Evolutionary conservation across 1,284 basidiomycete species (phyloP).

Genomic region (Bondarzewia mesenterica): DNA sequence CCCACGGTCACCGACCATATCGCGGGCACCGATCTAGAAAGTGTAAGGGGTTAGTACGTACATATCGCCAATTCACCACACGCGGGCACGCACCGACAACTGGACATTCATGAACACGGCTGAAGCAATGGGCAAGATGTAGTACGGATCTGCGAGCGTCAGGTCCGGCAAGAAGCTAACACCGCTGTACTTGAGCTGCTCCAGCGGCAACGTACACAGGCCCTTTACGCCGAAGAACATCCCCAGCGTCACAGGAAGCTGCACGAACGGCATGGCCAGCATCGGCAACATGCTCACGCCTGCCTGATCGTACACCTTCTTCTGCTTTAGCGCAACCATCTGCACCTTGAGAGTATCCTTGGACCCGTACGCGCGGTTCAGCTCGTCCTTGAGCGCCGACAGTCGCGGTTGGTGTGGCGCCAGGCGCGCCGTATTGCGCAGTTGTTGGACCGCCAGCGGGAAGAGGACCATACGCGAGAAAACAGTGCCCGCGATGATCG

Average conservation of each 20-base stretch:
- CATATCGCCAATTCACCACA: not conserved
- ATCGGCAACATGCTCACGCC: constrained; percentile 59
- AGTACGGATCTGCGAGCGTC: constrained; percentile 73
- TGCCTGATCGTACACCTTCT: constrained; percentile 60
- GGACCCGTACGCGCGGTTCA: constrained; percentile 21
- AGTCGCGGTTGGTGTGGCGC: constrained; percentile 43
- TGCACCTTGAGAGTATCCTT: constrained; percentile 52
- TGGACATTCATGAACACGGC: constrained; percentile 65
- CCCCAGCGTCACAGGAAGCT: constrained; percentile 76
- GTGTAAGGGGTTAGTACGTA: not conserved
- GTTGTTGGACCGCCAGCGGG: constrained; percentile 59
- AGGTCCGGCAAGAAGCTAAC: constrained; percentile 74
- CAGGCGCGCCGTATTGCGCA: constrained; percentile 67
- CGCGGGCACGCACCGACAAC: constrained; percentile 45
- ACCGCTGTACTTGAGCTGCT: constrained; percentile 74
- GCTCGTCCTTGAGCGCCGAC: constrained; percentile 24
- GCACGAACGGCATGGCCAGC: constrained; percentile 56
- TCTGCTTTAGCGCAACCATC: constrained; percentile 46
- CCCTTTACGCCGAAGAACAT: constrained; percentile 81
- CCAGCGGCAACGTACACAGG: constrained; percentile 66
- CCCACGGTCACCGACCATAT: constrained; percentile 44
- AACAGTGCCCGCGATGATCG: constrained; percentile 68
- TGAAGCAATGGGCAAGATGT: constrained; percentile 64
- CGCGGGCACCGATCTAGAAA: constrained; percentile 21
- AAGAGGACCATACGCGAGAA: constrained; percentile 64